Evolutionary conservation across 2,329 filamentous ascomycete species (phyloP).

Genomic region (Tolypocladium tundrense): DNA sequence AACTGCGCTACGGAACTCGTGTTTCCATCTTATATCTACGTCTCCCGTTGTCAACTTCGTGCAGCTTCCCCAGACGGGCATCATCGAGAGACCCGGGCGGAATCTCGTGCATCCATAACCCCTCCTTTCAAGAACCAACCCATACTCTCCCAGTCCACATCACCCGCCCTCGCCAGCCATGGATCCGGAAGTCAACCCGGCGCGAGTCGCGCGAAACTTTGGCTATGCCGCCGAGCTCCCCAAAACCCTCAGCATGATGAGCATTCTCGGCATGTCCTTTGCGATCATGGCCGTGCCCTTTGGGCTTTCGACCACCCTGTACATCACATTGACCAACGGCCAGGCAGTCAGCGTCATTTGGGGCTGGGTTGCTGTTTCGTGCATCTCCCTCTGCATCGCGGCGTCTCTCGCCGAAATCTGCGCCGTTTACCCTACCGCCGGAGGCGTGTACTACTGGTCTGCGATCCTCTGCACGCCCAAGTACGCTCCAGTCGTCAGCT

Average conservation of each 20-base stretch:
- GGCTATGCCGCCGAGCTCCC: conserved; percentile 40
- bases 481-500: conserved; percentile 55
- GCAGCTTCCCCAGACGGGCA: not conserved
- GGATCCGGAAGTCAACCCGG: not conserved
- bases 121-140: not conserved
- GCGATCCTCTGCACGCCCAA: conserved; percentile 51
- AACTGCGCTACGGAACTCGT: not conserved
- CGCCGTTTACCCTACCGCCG: conserved; percentile 50
- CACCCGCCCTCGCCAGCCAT: not conserved
- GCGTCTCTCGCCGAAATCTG: conserved; percentile 64
- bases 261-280: conserved; percentile 37
- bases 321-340: conserved; percentile 54
- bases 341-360: conserved; percentile 65
- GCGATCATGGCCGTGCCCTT: conserved; percentile 42
- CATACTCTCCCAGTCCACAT: not conserved
- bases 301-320: conserved; percentile 37
- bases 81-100: not conserved
- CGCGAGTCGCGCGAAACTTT: conserved; percentile 10
- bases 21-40: not conserved
- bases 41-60: not conserved
- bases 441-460: conserved; percentile 65
- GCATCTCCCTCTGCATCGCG: conserved; percentile 64
- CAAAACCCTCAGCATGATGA: conserved; percentile 39
- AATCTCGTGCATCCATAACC: not conserved
- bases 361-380: conserved; percentile 52